phyloP scores from a whole-genome alignment of 192 early-diverging fungal species.

The Phycomyces blakesleeanus region DNA sequence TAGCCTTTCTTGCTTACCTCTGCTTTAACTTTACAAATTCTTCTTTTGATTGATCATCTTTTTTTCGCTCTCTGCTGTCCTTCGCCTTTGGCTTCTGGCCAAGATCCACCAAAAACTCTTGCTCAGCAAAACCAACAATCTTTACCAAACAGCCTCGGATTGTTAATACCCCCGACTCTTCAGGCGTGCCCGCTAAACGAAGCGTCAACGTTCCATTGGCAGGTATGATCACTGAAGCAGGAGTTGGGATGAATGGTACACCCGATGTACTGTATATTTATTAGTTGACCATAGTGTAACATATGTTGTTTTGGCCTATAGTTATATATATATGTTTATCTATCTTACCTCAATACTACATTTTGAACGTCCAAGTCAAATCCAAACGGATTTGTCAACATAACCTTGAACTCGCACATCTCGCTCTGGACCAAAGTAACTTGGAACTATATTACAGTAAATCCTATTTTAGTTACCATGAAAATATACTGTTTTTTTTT shows the following conservation, averaged over 20 bases:
- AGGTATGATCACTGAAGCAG: constrained; percentile 59
- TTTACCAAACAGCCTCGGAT: constrained; percentile 61
- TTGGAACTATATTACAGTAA: constrained; percentile 19
- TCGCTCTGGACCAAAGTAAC: constrained; percentile 63
- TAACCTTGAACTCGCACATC: constrained; percentile 64
- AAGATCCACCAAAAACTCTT: constrained; percentile 47
- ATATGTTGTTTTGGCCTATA: background rate
- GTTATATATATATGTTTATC: too few relatives aligned
- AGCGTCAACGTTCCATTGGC: constrained; percentile 56
- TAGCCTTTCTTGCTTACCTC: constrained; percentile 2
- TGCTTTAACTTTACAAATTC: constrained; percentile 11
- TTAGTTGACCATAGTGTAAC: background rate
- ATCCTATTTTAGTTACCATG: background rate
- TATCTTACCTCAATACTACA: constrained; percentile 55
- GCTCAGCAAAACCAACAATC: constrained; percentile 50
- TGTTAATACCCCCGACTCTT: constrained; percentile 52
- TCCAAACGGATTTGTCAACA: constrained; percentile 72
- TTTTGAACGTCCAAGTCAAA: constrained; percentile 75
- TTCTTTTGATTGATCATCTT: constrained; percentile 6
- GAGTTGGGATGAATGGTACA: constrained; percentile 52
- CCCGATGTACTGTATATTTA: constrained; percentile 52
- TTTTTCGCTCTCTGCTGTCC: background rate
- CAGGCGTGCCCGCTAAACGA: constrained; percentile 61
- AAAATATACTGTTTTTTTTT: background rate
- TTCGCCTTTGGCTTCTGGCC: constrained; percentile 3